phyloP scores from a whole-genome alignment of 352 stramenopile species.

The Globisporangium takayamanum region DNA sequence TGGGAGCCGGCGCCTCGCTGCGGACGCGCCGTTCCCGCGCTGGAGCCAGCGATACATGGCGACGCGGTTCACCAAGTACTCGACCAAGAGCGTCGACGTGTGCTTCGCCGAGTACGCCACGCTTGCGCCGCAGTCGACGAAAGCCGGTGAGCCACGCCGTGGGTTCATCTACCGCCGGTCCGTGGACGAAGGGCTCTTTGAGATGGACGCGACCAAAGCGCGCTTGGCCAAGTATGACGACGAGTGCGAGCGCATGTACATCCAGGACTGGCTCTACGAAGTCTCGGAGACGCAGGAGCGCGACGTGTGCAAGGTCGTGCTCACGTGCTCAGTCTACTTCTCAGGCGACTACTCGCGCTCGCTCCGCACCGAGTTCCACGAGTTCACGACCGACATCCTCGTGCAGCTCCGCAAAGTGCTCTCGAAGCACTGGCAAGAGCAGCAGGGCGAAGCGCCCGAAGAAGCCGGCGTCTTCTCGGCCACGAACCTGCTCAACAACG shows the following conservation, averaged over 20 bases:
- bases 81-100: conserved; percentile 39
- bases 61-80: conserved; percentile 53
- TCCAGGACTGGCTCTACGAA: conserved; percentile 70
- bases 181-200: conserved; percentile 47
- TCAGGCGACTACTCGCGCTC: conserved; percentile 24
- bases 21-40: conserved; percentile 36
- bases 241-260: conserved; percentile 41
- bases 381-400: conserved; percentile 56
- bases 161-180: conserved; percentile 73
- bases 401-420: conserved; percentile 44
- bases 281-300: conserved; percentile 51
- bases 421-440: conserved; percentile 47
- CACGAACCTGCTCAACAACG: conserved; percentile 21
- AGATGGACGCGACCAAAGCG: conserved; percentile 33
- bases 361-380: conserved; percentile 44
- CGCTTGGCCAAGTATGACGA: conserved; percentile 37
- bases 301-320: conserved; percentile 57
- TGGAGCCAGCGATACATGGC: conserved; percentile 67
- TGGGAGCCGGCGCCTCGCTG: conserved; percentile 21
- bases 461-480: conserved; percentile 12
- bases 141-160: conserved; percentile 20
- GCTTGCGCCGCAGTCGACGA: conserved; percentile 10
- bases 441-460: conserved; percentile 14
- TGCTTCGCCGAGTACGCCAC: conserved; percentile 63
- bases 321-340: conserved; percentile 57